phyloP scores from a whole-genome alignment of 2,329 filamentous ascomycete genomes.

The Sporothrix dimorphospora region DNA sequence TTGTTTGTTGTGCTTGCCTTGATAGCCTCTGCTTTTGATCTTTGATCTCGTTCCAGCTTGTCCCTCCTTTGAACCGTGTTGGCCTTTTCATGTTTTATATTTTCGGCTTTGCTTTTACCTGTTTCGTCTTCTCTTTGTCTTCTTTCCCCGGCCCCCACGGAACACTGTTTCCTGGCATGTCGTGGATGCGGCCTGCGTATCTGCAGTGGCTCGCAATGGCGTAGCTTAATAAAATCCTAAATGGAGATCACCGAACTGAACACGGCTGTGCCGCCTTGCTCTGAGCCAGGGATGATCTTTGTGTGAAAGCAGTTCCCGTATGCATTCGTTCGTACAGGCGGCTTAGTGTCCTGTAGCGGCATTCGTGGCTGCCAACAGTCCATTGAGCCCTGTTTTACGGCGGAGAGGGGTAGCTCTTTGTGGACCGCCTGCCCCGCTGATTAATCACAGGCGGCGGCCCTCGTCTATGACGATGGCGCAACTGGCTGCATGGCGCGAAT shows the following conservation, averaged over 20 bases:
- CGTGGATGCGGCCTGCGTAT: too few relatives aligned
- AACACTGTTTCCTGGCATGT: neutral
- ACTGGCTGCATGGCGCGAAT: neutral
- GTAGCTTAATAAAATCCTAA: neutral
- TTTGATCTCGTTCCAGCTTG: too few relatives aligned
- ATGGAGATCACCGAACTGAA: neutral
- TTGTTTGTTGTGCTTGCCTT: constrained; percentile 10
- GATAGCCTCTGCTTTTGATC: too few relatives aligned
- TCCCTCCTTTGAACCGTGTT: too few relatives aligned
- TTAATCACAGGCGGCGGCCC: neutral
- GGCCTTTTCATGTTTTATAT: too few relatives aligned
- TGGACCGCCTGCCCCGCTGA: neutral
- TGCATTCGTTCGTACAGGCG: too few relatives aligned
- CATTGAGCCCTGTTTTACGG: too few relatives aligned
- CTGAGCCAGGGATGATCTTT: too few relatives aligned
- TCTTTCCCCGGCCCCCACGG: neutral
- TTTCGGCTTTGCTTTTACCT: too few relatives aligned
- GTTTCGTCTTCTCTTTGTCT: too few relatives aligned
- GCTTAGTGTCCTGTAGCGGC: neutral
- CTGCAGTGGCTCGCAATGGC: neutral
- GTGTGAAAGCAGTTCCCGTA: too few relatives aligned
- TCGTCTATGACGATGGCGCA: neutral
- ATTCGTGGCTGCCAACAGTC: neutral
- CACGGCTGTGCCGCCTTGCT: too few relatives aligned
- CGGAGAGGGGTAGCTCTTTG: constrained; percentile 7